Conservation (phyloP, 169 alveolate species). For the Babesia ovis region DNA sequence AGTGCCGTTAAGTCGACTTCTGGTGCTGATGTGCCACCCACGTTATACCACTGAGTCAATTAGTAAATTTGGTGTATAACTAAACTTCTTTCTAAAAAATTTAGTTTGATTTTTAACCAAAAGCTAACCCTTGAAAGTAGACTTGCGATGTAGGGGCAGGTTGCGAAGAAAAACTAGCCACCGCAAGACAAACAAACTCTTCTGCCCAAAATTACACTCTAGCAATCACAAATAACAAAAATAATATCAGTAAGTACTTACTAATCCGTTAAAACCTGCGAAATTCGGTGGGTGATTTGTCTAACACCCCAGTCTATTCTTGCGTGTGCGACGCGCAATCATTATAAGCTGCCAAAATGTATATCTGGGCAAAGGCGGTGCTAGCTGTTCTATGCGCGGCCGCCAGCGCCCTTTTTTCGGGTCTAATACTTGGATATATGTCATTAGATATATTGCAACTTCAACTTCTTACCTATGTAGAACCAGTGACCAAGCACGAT, state of each 20-base stretch:
- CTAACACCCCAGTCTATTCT: not conserved
- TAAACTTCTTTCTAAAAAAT: too few species aligned
- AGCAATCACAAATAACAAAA: too few species aligned
- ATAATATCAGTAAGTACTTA: too few species aligned
- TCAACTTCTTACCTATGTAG: conserved; percentile 79
- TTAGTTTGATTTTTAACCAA: too few species aligned
- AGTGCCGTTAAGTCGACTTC: not conserved
- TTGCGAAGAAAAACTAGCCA: too few species aligned
- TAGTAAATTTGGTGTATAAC: too few species aligned
- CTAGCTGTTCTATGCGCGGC: conserved; percentile 59
- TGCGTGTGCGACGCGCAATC: not conserved
- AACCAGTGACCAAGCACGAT: conserved; percentile 74
- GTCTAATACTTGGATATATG: conserved; percentile 86
- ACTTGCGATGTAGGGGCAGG: too few species aligned
- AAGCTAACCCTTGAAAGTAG: too few species aligned
- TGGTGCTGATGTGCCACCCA: not conserved
- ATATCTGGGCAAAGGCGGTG: conserved; percentile 57
- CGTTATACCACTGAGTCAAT: not conserved
- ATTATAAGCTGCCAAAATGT: conserved; percentile 24
- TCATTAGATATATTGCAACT: conserved; percentile 83
- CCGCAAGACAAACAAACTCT: not conserved
- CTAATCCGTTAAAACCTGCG: too few species aligned
- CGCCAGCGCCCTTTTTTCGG: conserved; percentile 81
- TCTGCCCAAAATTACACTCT: not conserved
- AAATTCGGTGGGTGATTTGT: too few species aligned